Base-by-base conservation (phyloP, 768 basidiomycete genomes). In the Myochromella boudieri region DNA sequence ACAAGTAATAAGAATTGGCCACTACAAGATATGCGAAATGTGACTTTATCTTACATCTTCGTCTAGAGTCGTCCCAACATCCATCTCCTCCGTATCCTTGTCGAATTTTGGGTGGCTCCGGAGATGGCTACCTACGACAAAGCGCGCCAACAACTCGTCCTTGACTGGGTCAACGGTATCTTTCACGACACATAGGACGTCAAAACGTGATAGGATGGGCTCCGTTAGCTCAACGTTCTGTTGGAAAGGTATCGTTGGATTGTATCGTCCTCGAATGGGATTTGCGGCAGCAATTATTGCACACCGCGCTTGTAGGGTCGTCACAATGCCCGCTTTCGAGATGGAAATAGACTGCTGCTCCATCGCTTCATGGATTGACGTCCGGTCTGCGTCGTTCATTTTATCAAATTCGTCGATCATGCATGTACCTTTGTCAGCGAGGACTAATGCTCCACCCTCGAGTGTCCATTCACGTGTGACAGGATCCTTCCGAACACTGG, bases 391-490 rank as follows among this genome's bases (percentile, higher is more conserved):
- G 59, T 98, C 97, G 68, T 98, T 98, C 97, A 99, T 99, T 76
- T 99, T 99, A 74, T 99, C 97, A 65, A 99, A 98, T 66, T 98
- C 97, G 69, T 99, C 97, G 56, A 99, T 99, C 28, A 98, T 74
- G 61, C 97, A 98, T 21, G 88, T 91, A 10, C 97, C 97, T 68
- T 95, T 97, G 69, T 99, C 97, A 2, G 97, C 97, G 15, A 99
- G 76, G n/a, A 99, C 97, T 8, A 99, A 76, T 2, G 97, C 97
- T 7, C 97, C 97, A 11, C 97, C 97, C 67, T 99, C 97, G 21
- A 99, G 78, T 2, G 97, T 98, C 97, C 97, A 99, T 68, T 98
- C 97, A 15, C 87, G 80, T 9, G 97, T 98, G 46, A 98, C 80
- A 0, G 97, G 94, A 61, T 99, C 97, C 67, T 97, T 97, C 43